phyloP scores from a whole-genome alignment of 805 yeast species.

The Yamadazyma tumulicola region DNA sequence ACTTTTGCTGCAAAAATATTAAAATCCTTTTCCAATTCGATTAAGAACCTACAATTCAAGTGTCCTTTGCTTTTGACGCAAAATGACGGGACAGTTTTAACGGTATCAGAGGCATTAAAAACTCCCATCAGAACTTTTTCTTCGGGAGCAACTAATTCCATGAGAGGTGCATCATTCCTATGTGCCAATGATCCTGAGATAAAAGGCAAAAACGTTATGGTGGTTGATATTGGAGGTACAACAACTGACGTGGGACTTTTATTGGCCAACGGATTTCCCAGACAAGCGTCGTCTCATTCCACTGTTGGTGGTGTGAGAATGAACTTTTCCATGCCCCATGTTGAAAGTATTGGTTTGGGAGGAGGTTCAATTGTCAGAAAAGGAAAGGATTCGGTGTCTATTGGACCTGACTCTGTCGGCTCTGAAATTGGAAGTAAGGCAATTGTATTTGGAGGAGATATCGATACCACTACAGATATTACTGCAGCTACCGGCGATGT shows the following conservation, averaged over 20 bases:
- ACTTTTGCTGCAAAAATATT: constrained; percentile 41
- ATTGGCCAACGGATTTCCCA: constrained; percentile 44
- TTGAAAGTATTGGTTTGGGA: constrained; percentile 47
- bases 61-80: constrained; percentile 43
- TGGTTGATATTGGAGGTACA: constrained; percentile 51
- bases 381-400: constrained; percentile 18
- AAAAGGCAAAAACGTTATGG: constrained; percentile 10
- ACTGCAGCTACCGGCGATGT: constrained; percentile 19
- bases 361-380: constrained; percentile 46
- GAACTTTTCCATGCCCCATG: constrained; percentile 51
- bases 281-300: constrained; percentile 43
- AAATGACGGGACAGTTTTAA: constrained; percentile 48
- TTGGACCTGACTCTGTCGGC: constrained; percentile 51
- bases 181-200: constrained; percentile 17
- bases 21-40: constrained; percentile 34
- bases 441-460: constrained; percentile 41
- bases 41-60: constrained; percentile 28
- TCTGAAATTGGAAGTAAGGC: constrained; percentile 32
- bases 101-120: constrained; percentile 35
- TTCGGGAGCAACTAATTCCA: constrained; percentile 48
- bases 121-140: constrained; percentile 47
- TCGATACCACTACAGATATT: constrained; percentile 39
- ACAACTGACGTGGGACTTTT: constrained; percentile 49
- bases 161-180: constrained; percentile 46
- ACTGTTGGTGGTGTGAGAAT: constrained; percentile 46